These are phyloP conservation scores for Protomyces inouyei DNA, from an alignment of 1,139 yeast species.

Conservation along the genomic window DNA sequence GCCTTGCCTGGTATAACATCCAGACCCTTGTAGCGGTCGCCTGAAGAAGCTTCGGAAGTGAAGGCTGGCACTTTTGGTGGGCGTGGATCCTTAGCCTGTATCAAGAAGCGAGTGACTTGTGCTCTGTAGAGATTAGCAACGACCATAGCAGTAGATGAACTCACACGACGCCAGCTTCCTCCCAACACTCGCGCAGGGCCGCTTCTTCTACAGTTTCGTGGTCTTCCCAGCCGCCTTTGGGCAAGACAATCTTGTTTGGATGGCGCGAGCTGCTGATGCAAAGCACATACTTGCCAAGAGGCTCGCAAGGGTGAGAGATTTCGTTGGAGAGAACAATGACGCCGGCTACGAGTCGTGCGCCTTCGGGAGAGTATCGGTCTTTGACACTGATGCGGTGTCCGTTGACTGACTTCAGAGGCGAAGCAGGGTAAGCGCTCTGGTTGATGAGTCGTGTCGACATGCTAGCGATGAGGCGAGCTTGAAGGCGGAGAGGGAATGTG, in stretches of 20 bases:
- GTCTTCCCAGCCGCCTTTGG: conserved; percentile 90
- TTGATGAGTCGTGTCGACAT: background rate
- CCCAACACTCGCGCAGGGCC: conserved; percentile 93
- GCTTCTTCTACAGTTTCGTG: conserved; percentile 64
- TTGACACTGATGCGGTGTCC: conserved; percentile 16
- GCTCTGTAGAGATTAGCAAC: background rate
- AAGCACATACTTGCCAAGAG: conserved; percentile 45
- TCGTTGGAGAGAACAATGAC: conserved; percentile 64
- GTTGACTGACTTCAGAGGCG: conserved; percentile 6
- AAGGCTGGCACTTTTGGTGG: conserved; percentile 11
- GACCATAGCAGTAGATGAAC: conserved; percentile 33
- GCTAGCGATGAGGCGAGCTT: background rate
- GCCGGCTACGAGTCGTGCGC: conserved; percentile 88
- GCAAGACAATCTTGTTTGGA: conserved; percentile 62
- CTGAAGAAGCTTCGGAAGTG: background rate
- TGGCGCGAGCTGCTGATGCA: conserved; percentile 70
- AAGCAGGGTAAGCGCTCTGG: conserved; percentile 2
- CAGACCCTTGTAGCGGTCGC: conserved; percentile 7
- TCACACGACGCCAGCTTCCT: conserved; percentile 76
- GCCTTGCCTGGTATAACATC: conserved; percentile 9
- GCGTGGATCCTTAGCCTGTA: conserved; percentile 8
- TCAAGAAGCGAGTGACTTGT: conserved; percentile 2
- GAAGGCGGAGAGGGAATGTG: too few relatives aligned
- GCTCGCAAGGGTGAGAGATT: conserved; percentile 42
- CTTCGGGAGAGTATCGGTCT: conserved; percentile 38